A percentile compares a stretch with the other conserved stretches of the same genome.
Evolutionary conservation across 1,139 yeast genomes (phyloP).

Genomic region (Saccharomyces pastorianus): DNA sequence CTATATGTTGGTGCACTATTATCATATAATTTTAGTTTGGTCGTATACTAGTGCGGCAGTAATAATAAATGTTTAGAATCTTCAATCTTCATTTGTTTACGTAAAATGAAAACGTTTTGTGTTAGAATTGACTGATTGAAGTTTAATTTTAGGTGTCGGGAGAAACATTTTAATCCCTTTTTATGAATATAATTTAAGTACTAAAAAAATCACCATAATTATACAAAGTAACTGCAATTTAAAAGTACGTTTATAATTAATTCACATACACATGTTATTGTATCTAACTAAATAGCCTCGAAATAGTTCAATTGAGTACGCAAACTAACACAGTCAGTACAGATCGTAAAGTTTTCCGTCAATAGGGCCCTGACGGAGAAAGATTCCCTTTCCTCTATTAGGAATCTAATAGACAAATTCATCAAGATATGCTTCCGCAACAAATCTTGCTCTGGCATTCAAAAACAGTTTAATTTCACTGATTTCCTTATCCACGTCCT

Average conservation of each 20-base stretch:
- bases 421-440: constrained; percentile 82
- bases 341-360: background rate
- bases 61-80: background rate
- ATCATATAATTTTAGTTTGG: background rate
- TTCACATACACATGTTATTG: background rate
- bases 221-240: background rate
- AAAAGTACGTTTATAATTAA: background rate
- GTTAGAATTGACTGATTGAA: background rate
- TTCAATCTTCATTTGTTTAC: background rate
- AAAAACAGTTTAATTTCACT: constrained; percentile 96
- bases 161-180: background rate
- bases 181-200: too few relatives aligned
- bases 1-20: background rate
- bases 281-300: background rate
- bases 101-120: background rate
- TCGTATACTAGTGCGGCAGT: background rate
- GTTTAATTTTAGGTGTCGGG: background rate
- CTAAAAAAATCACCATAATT: background rate
- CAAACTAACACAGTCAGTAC: background rate
- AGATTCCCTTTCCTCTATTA: background rate
- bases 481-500: constrained; percentile 96
- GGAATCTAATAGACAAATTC: constrained; percentile 29
- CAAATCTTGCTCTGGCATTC: constrained; percentile 95
- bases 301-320: background rate
- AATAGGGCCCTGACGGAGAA: background rate